phyloP scores from a whole-genome alignment of 208 protist species.

The Crithidia thermophila region DNA sequence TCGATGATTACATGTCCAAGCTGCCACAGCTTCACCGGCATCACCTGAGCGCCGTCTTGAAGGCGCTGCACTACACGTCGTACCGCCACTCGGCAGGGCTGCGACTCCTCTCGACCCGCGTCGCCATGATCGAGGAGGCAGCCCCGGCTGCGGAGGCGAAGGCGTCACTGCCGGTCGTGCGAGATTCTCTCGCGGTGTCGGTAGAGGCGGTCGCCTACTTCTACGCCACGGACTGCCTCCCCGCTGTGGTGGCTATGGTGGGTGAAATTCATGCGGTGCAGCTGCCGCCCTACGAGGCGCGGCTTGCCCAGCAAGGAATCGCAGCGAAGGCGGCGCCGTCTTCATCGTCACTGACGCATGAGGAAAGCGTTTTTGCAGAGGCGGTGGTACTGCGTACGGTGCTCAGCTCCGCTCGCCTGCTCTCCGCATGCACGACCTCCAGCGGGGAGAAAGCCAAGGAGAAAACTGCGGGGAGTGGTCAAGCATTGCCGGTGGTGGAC shows the following conservation, averaged over 20 bases:
- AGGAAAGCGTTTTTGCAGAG: conserved; percentile 16
- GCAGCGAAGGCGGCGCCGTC: neutral
- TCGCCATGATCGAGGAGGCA: conserved; percentile 13
- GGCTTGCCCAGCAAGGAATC: too few species aligned
- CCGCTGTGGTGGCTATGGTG: conserved; percentile 15
- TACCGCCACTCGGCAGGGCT: conserved; percentile 63
- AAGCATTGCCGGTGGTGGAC: neutral
- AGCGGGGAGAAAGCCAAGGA: too few species aligned
- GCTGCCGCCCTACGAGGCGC: neutral
- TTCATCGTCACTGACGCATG: neutral
- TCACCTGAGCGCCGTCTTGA: conserved; percentile 42
- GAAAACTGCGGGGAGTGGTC: too few species aligned
- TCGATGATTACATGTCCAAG: neutral
- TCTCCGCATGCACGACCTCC: conserved; percentile 3
- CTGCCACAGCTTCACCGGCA: conserved; percentile 38
- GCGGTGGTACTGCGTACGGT: conserved; percentile 17
- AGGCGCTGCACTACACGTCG: conserved; percentile 45
- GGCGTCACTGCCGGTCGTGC: too few species aligned
- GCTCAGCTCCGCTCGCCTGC: conserved; percentile 25
- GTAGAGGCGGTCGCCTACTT: conserved; percentile 35
- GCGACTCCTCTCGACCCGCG: conserved; percentile 40
- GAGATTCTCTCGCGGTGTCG: conserved; percentile 1
- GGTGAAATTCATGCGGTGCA: conserved; percentile 9
- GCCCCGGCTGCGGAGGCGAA: neutral
- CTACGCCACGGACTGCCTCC: conserved; percentile 24